Evolutionary conservation across 2,329 filamentous ascomycete species (phyloP), one percentile per base, ranked within the genome.

Genomic region (Claviceps purpurea): DNA sequence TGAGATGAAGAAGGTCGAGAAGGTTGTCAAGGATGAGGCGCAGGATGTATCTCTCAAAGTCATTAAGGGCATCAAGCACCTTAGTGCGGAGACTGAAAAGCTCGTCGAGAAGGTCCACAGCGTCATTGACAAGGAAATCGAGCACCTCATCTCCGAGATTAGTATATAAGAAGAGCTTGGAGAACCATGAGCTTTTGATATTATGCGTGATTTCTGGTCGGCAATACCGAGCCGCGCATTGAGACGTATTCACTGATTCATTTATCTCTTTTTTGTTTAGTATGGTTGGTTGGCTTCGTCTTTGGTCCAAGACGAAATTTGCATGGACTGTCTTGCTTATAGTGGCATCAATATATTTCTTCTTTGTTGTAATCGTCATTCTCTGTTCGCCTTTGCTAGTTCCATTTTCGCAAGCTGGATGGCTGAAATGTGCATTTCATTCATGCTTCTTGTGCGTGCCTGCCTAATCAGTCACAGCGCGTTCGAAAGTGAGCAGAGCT

Each of bases 51-150:
- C 78, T 34, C 76, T 73, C 62, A 74, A 80, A 67, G 68, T 82
- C 50, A 69, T 74, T 57, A 73, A 78, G 65, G 73, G 72, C 44
- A 72, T 74, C 56, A 74, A 79, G 62, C 64, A 71, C 34, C 64
- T 80, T 55, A 69, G 73, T 52, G 69, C 66, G 61, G 79, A 82
- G 73, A 77, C 76, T 22, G 75, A 79, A 69, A 75, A 81, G 72
- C 67, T 84, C 56, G 75, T 78, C 56, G 72, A 79, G 70, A 81
- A 81, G 75, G 77, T 84, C 58, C 76, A 81, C 61, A 70, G 79
- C 56, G 65, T 81, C 39, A 75, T 84, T 50, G 77, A 83, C 24
- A 73, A 79, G 66, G 78, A 83, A 71, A 68, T 83, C 46, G 69
- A 77, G 66, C 72, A 77, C 62, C 78, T 84, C 62, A 68, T 81